Evolutionary conservation across 2,329 filamentous ascomycete genomes (phyloP).

Genomic region (Aspergillus pseudotamarii): DNA sequence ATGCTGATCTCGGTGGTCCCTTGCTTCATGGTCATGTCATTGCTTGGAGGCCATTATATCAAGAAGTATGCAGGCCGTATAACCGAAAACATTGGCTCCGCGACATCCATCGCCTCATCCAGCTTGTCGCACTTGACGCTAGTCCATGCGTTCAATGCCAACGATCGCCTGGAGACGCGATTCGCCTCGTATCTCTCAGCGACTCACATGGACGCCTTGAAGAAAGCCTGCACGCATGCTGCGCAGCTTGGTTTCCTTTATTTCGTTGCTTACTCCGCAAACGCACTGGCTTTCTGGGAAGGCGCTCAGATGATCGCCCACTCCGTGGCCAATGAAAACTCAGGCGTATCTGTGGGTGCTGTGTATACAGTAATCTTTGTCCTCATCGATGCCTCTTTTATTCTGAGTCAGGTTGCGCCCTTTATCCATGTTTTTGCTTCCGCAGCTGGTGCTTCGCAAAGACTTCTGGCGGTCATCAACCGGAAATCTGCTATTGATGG

Average conservation of each 20-base stretch:
- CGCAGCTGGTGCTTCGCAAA: slow-evolving; percentile 57
- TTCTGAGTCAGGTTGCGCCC: slow-evolving; percentile 42
- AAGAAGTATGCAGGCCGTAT: slow-evolving; percentile 53
- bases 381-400: slow-evolving; percentile 41
- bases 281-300: slow-evolving; percentile 69
- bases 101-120: slow-evolving; percentile 65
- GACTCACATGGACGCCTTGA: slow-evolving; percentile 56
- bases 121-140: slow-evolving; percentile 61
- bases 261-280: slow-evolving; percentile 68
- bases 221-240: slow-evolving; percentile 60
- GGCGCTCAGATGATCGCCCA: slow-evolving; percentile 59
- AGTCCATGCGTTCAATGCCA: slow-evolving; percentile 66
- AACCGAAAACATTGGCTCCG: slow-evolving; percentile 56
- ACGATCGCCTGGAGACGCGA: slow-evolving; percentile 59
- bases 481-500: slow-evolving; percentile 51
- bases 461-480: slow-evolving; percentile 62
- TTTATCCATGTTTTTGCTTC: slow-evolving; percentile 52
- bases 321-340: slow-evolving; percentile 21
- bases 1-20: slow-evolving; percentile 67
- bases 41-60: slow-evolving; percentile 57
- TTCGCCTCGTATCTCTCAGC: slow-evolving; percentile 56
- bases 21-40: slow-evolving; percentile 62
- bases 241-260: slow-evolving; percentile 64
- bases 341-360: slow-evolving; percentile 34
- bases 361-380: slow-evolving; percentile 44